A percentile compares a stretch with the other conserved stretches of the same genome.
Evolutionary conservation across 345 rosid genomes (phyloP).

Genomic region (Xanthoceras sorbifolium): DNA sequence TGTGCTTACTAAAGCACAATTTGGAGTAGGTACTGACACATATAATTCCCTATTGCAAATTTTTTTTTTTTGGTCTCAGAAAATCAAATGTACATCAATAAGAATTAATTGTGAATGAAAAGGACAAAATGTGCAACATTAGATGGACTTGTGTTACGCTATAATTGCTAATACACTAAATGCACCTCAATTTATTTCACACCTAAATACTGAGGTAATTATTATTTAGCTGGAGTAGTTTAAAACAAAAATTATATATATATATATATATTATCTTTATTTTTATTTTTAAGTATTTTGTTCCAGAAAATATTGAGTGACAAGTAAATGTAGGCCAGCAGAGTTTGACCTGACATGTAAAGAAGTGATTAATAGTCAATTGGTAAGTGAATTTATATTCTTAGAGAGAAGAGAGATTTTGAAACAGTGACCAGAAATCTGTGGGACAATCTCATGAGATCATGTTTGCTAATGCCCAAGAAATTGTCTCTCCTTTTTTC

Average conservation of each 20-base stretch:
- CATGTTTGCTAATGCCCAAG: background rate
- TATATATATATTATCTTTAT: no score
- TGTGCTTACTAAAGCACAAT: background rate
- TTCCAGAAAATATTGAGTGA: no score
- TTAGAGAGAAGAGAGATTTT: background rate
- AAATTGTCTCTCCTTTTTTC: background rate
- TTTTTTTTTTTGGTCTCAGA: background rate
- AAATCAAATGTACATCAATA: background rate
- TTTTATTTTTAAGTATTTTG: no score
- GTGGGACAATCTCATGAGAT: background rate
- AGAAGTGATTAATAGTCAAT: background rate
- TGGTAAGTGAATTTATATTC: background rate
- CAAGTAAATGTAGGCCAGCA: background rate
- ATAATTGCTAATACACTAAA: background rate
- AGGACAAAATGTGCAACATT: slow-evolving; percentile 21
- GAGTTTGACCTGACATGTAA: background rate
- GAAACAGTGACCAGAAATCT: background rate
- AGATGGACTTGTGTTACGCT: slow-evolving; percentile 20
- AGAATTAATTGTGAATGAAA: background rate
- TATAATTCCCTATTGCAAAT: background rate
- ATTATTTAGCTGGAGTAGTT: background rate
- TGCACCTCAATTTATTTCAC: background rate
- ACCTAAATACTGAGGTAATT: background rate
- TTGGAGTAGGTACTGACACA: background rate
- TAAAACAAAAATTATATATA: background rate